phyloP scores from a whole-genome alignment of 805 yeast species.

The Isabelozyma heimii region DNA sequence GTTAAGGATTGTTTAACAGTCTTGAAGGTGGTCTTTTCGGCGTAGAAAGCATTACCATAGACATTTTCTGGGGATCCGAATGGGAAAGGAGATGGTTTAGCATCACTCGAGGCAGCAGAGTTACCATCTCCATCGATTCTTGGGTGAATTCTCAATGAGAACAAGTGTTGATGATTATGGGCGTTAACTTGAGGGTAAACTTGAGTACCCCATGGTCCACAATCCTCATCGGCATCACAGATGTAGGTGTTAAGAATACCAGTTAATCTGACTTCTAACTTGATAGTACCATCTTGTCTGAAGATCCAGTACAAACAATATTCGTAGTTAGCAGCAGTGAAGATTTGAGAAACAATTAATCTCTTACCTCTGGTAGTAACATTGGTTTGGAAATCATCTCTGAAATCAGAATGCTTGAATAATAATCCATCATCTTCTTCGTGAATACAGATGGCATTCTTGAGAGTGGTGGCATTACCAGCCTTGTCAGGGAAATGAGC shows the following conservation, averaged over 20 bases:
- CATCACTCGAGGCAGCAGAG: slow-evolving; percentile 69
- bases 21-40: slow-evolving; percentile 64
- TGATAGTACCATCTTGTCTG: slow-evolving; percentile 81
- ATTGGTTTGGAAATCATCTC: slow-evolving; percentile 74
- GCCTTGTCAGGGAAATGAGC: slow-evolving; percentile 68
- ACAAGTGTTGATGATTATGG: slow-evolving; percentile 84
- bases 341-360: slow-evolving; percentile 73
- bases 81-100: slow-evolving; percentile 54
- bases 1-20: slow-evolving; percentile 67
- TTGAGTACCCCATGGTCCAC: slow-evolving; percentile 76
- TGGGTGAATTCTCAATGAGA: slow-evolving; percentile 75
- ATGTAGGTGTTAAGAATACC: slow-evolving; percentile 78
- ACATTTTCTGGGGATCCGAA: slow-evolving; percentile 67
- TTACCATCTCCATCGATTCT: slow-evolving; percentile 78
- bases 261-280: slow-evolving; percentile 73
- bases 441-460: slow-evolving; percentile 79
- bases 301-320: slow-evolving; percentile 82
- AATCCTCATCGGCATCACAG: slow-evolving; percentile 60
- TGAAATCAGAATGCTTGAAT: slow-evolving; percentile 80
- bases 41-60: slow-evolving; percentile 75
- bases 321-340: slow-evolving; percentile 85
- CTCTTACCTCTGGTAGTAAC: slow-evolving; percentile 74
- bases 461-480: slow-evolving; percentile 69
- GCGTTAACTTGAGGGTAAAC: slow-evolving; percentile 82
- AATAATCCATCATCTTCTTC: slow-evolving; percentile 83